Percentiles rank a stretch among this genome's conserved stretches.
phyloP scores from a whole-genome alignment of 257 asterid species.

The Linderniella brevidens region DNA sequence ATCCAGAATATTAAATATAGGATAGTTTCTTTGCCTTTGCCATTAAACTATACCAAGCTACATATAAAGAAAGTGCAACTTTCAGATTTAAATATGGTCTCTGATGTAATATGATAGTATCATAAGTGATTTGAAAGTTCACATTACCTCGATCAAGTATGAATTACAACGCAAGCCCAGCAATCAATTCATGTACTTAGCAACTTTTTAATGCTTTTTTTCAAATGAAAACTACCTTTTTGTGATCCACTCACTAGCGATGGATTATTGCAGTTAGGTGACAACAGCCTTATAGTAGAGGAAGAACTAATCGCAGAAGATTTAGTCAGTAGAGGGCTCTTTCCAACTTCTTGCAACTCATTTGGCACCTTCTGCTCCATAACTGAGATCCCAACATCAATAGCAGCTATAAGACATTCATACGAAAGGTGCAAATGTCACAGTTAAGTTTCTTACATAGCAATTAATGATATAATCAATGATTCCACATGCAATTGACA shows the following conservation, averaged over 20 bases:
- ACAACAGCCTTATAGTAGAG: conserved; percentile 34
- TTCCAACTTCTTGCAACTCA: conserved; percentile 20
- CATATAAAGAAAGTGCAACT: too few species aligned
- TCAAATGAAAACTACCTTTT: conserved; percentile 21
- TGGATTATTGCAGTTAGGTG: conserved; percentile 29
- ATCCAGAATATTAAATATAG: too few species aligned
- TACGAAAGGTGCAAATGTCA: conserved; percentile 11
- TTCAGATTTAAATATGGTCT: too few species aligned
- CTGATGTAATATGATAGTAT: too few species aligned
- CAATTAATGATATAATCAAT: conserved; percentile 8
- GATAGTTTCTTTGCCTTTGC: too few species aligned
- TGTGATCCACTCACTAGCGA: conserved; percentile 24
- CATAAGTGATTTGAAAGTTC: too few species aligned
- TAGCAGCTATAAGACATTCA: conserved; percentile 19
- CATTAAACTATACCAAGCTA: too few species aligned
- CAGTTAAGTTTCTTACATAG: conserved; percentile 8
- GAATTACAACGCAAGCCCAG: neutral
- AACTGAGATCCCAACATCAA: conserved; percentile 26
- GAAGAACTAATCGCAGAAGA: conserved; percentile 21
- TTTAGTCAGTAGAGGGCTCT: conserved; percentile 21
- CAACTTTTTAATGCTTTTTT: neutral
- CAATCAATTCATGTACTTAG: neutral
- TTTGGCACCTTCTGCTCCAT: conserved; percentile 23
- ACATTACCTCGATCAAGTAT: neutral
- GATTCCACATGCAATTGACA: conserved; percentile 11